phyloP scores from a whole-genome alignment of 768 basidiomycete genomes.

The Pulveroboletus sp. region DNA sequence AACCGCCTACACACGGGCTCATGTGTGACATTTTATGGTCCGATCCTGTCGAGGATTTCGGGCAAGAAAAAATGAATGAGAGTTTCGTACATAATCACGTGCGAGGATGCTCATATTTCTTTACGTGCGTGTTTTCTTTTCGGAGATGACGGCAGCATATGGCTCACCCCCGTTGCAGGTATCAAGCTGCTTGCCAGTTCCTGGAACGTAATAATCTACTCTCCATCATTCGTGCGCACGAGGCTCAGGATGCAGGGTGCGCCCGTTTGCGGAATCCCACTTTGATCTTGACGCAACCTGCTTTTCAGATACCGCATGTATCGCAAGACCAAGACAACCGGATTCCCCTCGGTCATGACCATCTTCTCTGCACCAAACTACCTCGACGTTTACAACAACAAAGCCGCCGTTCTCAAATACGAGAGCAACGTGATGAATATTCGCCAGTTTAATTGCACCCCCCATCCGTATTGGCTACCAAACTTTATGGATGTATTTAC shows the following conservation, averaged over 20 bases:
- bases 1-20: slow-evolving; percentile 94
- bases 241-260: slow-evolving; percentile 97
- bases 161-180: slow-evolving; percentile 48
- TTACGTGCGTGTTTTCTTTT: slow-evolving; percentile 54
- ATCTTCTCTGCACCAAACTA: slow-evolving; percentile 99
- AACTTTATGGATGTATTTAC: slow-evolving; percentile 99
- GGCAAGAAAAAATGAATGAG: slow-evolving; percentile 87
- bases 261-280: slow-evolving; percentile 17
- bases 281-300: neutral
- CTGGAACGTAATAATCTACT: slow-evolving; percentile 95
- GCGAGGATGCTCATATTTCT: slow-evolving; percentile 95
- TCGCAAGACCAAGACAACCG: slow-evolving; percentile 95
- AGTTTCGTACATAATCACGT: slow-evolving; percentile 96
- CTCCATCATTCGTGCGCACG: slow-evolving; percentile 96
- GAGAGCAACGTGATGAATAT: slow-evolving; percentile 99
- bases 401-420: slow-evolving; percentile 98
- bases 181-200: slow-evolving; percentile 96
- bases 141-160: neutral
- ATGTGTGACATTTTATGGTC: slow-evolving; percentile 99
- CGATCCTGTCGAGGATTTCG: slow-evolving; percentile 97
- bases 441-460: slow-evolving; percentile 94
- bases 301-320: slow-evolving; percentile 89
- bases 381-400: slow-evolving; percentile 98
- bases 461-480: slow-evolving; percentile 96
- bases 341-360: slow-evolving; percentile 99